These are phyloP conservation scores for Tylopilus sp. DNA, from an alignment of 1,284 basidiomycete species.

Conservation along the genomic window DNA sequence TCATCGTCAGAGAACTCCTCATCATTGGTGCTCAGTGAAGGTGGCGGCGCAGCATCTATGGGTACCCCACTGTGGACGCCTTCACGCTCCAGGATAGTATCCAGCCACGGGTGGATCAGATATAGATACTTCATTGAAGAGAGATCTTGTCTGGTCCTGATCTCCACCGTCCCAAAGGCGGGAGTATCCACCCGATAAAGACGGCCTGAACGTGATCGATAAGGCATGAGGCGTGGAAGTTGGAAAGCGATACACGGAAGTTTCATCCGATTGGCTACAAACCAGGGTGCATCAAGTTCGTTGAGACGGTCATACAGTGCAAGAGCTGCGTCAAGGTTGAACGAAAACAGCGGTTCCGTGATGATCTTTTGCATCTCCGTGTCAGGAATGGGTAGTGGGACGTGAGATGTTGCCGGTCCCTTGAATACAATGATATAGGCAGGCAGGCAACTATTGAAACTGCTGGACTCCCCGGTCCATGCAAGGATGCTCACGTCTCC, in stretches of 20 bases:
- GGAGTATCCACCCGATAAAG: not conserved
- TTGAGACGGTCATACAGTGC: not conserved
- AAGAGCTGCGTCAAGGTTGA: not conserved
- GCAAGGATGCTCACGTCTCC: conserved; percentile 2
- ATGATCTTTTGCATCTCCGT: not conserved
- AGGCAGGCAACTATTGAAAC: not conserved
- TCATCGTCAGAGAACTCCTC: no score
- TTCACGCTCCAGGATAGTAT: no score
- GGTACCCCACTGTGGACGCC: no score
- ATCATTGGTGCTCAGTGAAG: no score
- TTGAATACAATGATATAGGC: not conserved
- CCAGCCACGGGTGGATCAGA: conserved; percentile 1
- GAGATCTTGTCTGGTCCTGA: not conserved
- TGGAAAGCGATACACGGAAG: conserved; percentile 2
- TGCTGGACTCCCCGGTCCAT: not conserved
- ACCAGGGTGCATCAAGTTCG: not conserved
- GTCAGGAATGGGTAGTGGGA: not conserved
- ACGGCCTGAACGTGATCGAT: not conserved
- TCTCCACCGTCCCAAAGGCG: not conserved
- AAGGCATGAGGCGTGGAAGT: not conserved
- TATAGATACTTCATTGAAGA: not conserved
- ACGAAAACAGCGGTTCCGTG: not conserved
- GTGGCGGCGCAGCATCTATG: no score
- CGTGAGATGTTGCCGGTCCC: not conserved
- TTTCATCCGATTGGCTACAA: not conserved